phyloP scores from a whole-genome alignment of 805 yeast species.

The Candida anglica region DNA sequence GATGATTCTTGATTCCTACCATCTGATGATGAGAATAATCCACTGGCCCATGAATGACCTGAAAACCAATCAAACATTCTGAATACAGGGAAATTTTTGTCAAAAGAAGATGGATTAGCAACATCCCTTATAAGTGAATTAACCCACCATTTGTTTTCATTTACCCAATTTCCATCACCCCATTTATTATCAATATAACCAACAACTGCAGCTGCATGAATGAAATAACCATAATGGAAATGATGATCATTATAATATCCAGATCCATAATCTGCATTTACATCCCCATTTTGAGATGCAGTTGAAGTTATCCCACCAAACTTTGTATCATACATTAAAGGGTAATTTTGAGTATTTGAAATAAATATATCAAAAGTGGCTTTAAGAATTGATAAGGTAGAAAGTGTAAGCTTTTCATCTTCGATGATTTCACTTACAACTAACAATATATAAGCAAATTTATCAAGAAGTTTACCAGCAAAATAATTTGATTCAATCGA shows the following conservation, averaged over 20 bases:
- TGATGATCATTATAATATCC: conserved; percentile 31
- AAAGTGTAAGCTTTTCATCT: conserved; percentile 12
- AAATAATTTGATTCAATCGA: conserved; percentile 17
- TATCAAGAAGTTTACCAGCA: conserved; percentile 21
- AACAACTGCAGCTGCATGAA: conserved; percentile 22
- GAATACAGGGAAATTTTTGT: conserved; percentile 57
- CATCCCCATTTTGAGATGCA: conserved; percentile 12
- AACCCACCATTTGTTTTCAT: conserved; percentile 49
- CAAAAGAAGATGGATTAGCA: conserved; percentile 55
- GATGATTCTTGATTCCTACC: conserved; percentile 72
- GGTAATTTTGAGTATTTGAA: conserved; percentile 15
- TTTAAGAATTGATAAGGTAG: conserved; percentile 12
- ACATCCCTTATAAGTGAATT: conserved; percentile 62
- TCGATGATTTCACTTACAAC: conserved; percentile 17
- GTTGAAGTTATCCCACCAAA: conserved; percentile 25
- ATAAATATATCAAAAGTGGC: conserved; percentile 13
- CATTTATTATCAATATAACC: conserved; percentile 16
- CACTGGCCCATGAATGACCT: conserved; percentile 78
- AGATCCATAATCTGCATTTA: conserved; percentile 20
- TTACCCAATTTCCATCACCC: conserved; percentile 54
- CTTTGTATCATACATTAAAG: conserved; percentile 25
- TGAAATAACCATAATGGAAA: conserved; percentile 26
- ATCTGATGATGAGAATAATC: conserved; percentile 57
- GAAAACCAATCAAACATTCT: conserved; percentile 67
- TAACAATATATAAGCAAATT: conserved; percentile 16